Evolutionary conservation across 2,329 filamentous ascomycete genomes (phyloP).

Genomic region (Ascosphaera apis): DNA sequence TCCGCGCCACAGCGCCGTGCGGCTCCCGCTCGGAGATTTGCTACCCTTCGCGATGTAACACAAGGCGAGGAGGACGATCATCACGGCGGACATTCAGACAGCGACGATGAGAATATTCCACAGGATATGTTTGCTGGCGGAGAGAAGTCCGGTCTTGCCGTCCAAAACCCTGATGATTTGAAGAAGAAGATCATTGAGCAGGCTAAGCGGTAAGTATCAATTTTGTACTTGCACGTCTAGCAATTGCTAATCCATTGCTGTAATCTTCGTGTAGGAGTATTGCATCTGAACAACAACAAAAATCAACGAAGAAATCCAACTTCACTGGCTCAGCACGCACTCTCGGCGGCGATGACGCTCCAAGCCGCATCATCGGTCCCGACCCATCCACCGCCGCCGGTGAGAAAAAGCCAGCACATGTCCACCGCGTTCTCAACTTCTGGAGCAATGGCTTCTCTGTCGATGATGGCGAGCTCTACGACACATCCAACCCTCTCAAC

Average conservation of each 20-base stretch:
- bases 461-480: constrained; percentile 39
- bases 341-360: constrained; percentile 40
- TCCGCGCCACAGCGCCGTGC: too few relatives aligned
- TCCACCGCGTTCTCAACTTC: constrained; percentile 36
- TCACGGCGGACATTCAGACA: constrained; percentile 13
- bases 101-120: constrained; percentile 29
- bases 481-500: constrained; percentile 39
- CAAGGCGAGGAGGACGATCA: too few relatives aligned
- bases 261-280: too few relatives aligned
- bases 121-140: constrained; percentile 41
- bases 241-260: too few relatives aligned
- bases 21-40: too few relatives aligned
- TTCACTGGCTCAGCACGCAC: constrained; percentile 40
- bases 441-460: constrained; percentile 45
- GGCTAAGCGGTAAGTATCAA: constrained; percentile 12
- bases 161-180: constrained; percentile 37
- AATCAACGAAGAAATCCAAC: constrained; percentile 18
- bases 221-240: too few relatives aligned
- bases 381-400: constrained; percentile 25
- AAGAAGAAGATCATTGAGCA: constrained; percentile 28
- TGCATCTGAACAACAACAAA: constrained; percentile 16
- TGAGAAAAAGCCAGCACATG: constrained; percentile 24
- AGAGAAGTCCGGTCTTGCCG: constrained; percentile 44
- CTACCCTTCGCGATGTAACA: too few relatives aligned
- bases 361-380: constrained; percentile 33